Conservation (phyloP, 2,329 filamentous ascomycete genomes). For the Diaporthe caulivora region DNA sequence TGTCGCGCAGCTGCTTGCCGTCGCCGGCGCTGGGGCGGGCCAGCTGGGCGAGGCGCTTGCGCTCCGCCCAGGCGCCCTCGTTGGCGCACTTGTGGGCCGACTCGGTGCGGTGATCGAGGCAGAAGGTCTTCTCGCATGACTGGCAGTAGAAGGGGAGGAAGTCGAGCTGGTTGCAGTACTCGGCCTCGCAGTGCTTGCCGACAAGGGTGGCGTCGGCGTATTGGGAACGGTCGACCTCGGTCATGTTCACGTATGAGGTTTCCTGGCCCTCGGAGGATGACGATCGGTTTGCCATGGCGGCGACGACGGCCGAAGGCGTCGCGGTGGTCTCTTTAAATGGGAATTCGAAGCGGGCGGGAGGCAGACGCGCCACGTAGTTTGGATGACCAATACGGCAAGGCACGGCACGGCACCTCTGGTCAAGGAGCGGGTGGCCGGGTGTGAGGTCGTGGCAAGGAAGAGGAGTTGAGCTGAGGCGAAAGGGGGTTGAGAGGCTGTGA, state of each 20-base stretch:
- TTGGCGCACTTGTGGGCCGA: slow-evolving; percentile 78
- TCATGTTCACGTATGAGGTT: slow-evolving; percentile 78
- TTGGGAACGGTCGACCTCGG: slow-evolving; percentile 61
- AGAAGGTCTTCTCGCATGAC: slow-evolving; percentile 87
- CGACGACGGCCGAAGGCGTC: neutral
- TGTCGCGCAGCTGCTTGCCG: slow-evolving; percentile 65
- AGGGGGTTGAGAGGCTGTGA: slow-evolving; percentile 31
- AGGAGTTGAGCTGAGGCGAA: slow-evolving; percentile 33
- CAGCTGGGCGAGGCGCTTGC: slow-evolving; percentile 66
- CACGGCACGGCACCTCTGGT: slow-evolving; percentile 2
- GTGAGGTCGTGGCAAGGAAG: slow-evolving; percentile 45
- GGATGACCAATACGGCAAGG: slow-evolving; percentile 37
- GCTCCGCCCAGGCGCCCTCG: slow-evolving; percentile 72
- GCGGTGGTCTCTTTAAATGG: slow-evolving; percentile 1
- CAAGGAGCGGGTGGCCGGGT: slow-evolving; percentile 50
- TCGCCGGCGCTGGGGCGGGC: slow-evolving; percentile 66
- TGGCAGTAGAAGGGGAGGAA: slow-evolving; percentile 96
- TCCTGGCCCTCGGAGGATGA: slow-evolving; percentile 52
- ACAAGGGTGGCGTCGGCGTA: slow-evolving; percentile 81
- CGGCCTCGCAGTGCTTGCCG: slow-evolving; percentile 90
- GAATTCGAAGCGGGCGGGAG: neutral
- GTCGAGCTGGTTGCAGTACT: slow-evolving; percentile 94
- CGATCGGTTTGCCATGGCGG: slow-evolving; percentile 65
- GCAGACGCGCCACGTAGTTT: slow-evolving; percentile 37
- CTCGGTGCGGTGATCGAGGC: slow-evolving; percentile 93